phyloP scores from a whole-genome alignment of 257 asterid species.

The Nicotiana tabacum region DNA sequence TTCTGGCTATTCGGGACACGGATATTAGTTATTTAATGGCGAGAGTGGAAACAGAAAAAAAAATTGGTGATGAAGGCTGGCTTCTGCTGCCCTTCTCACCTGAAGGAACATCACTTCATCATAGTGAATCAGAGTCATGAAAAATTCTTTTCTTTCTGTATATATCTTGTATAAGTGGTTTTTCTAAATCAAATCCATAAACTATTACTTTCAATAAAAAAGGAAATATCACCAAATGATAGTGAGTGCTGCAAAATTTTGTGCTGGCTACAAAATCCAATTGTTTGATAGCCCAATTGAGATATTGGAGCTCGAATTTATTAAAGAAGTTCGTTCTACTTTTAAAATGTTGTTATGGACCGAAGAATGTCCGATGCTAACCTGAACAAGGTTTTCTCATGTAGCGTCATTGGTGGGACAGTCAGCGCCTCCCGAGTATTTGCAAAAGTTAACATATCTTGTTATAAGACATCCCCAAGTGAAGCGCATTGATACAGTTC shows the following conservation, averaged over 20 bases:
- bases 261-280: neutral
- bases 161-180: neutral
- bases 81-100: no score
- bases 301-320: no score
- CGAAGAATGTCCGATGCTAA: neutral
- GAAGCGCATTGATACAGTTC: constrained; percentile 81
- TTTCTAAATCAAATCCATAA: neutral
- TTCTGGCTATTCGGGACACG: no score
- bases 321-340: neutral
- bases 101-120: neutral
- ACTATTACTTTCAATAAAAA: neutral
- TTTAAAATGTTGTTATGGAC: neutral
- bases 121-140: neutral
- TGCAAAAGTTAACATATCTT: constrained; percentile 78
- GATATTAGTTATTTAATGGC: neutral
- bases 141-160: neutral
- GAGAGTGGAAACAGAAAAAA: neutral
- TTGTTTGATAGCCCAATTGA: no score
- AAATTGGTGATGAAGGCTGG: neutral
- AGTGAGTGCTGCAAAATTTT: neutral
- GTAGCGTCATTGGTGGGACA: constrained; percentile 81
- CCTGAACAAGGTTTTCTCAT: constrained; percentile 10
- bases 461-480: constrained; percentile 74
- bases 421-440: constrained; percentile 74
- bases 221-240: neutral